Conservation (phyloP, 225 moss, liverwort and hornwort genomes). For the Pseudisothecium myosuroides region DNA sequence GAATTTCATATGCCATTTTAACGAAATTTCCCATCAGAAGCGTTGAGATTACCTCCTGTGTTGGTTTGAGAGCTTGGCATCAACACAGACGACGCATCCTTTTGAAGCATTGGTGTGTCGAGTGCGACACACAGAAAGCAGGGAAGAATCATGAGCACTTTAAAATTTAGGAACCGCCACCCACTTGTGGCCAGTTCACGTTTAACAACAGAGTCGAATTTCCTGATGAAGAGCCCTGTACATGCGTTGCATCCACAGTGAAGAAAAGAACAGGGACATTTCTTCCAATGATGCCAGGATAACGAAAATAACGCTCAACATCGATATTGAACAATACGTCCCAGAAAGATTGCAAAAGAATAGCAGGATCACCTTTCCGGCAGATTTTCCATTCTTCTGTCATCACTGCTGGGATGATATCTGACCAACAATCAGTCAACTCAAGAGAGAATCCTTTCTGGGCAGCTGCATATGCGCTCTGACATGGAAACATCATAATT, state of each 20-base stretch:
- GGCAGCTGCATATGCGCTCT: slow-evolving; percentile 80
- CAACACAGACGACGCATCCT: slow-evolving; percentile 93
- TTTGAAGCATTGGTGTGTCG: slow-evolving; percentile 84
- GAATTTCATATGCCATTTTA: too few species aligned
- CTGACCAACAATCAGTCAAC: slow-evolving; percentile 91
- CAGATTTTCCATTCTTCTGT: slow-evolving; percentile 91
- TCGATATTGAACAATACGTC: not conserved
- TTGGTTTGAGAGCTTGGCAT: slow-evolving; percentile 53
- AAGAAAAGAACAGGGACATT: not conserved
- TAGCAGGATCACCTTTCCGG: slow-evolving; percentile 59
- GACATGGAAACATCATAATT: slow-evolving; percentile 1
- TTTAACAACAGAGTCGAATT: not conserved
- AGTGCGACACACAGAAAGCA: slow-evolving; percentile 50
- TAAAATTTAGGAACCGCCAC: not conserved
- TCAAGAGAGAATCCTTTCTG: slow-evolving; percentile 63
- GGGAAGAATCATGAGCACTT: not conserved
- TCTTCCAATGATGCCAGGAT: not conserved
- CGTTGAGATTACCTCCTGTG: slow-evolving; percentile 17
- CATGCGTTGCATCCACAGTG: not conserved
- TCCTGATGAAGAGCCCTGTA: not conserved
- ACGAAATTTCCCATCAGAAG: too few species aligned
- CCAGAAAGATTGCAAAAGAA: not conserved
- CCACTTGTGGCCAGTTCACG: not conserved
- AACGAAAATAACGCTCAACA: not conserved
- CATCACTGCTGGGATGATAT: slow-evolving; percentile 88